phyloP scores from a whole-genome alignment of 2,329 filamentous ascomycete species.

The Sclerotinia subarctica region DNA sequence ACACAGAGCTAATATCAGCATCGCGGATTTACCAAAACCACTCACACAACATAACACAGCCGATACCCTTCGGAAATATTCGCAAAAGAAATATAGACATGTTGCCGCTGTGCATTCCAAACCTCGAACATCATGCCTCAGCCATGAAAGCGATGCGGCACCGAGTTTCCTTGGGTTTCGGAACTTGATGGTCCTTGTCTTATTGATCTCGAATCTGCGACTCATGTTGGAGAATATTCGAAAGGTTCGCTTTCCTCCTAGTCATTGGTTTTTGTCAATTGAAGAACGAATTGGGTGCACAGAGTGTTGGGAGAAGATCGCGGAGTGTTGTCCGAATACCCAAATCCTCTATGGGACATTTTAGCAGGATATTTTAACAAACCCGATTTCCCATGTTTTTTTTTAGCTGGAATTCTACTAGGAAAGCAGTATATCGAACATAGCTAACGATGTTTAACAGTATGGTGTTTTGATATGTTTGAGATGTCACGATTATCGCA shows the following conservation, averaged over 20 bases:
- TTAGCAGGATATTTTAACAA: neutral
- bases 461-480: conserved; percentile 95
- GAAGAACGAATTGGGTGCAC: neutral
- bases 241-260: conserved; percentile 9
- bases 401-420: neutral
- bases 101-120: conserved; percentile 79
- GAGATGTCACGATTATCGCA: conserved; percentile 81
- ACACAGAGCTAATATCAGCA: conserved; percentile 12
- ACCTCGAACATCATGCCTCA: conserved; percentile 73
- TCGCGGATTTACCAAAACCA: conserved; percentile 30
- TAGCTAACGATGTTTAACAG: conserved; percentile 39
- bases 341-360: neutral
- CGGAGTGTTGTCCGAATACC: neutral
- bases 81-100: conserved; percentile 78
- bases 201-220: conserved; percentile 88
- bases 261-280: conserved; percentile 2
- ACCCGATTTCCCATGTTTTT: neutral
- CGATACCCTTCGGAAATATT: conserved; percentile 21
- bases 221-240: conserved; percentile 82
- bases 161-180: conserved; percentile 92
- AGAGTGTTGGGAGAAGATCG: neutral
- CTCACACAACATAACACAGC: conserved; percentile 25
- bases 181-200: conserved; percentile 92
- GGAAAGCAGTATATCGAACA: neutral
- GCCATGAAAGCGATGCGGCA: conserved; percentile 68